A percentile compares a stretch with the other conserved stretches of the same genome.
Evolutionary conservation across 768 basidiomycete species (phyloP).

Genomic region (Ramaria sp.): DNA sequence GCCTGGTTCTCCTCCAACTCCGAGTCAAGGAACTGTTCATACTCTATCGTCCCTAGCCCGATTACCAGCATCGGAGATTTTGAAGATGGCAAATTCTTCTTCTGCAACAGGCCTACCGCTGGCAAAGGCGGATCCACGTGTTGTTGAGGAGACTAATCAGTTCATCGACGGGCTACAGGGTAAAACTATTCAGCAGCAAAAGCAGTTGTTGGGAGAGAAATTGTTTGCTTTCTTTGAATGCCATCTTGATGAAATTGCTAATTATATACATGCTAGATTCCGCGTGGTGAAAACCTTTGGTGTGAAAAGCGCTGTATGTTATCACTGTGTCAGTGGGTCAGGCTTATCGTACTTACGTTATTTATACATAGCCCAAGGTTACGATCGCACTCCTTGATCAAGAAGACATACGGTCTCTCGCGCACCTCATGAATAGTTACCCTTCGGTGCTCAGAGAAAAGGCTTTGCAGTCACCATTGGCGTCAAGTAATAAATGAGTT

Average conservation of each 20-base stretch:
- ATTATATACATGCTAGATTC: conserved; percentile 27
- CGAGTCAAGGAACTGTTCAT: conserved; percentile 23
- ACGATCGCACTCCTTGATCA: conserved; percentile 76
- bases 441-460: conserved; percentile 77
- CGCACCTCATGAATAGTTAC: conserved; percentile 83
- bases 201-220: conserved; percentile 75
- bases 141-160: conserved; percentile 57
- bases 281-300: conserved; percentile 63
- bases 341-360: conserved; percentile 1
- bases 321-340: conserved; percentile 1
- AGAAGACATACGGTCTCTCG: conserved; percentile 75
- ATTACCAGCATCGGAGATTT: conserved; percentile 65
- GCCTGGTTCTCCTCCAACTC: conserved; percentile 37
- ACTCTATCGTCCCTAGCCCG: conserved; percentile 63
- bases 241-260: background rate
- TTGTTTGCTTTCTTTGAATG: conserved; percentile 31
- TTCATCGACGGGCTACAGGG: conserved; percentile 56
- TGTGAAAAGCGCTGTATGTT: conserved; percentile 65
- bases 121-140: conserved; percentile 59
- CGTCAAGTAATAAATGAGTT: background rate
- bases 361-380: conserved; percentile 52
- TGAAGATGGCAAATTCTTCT: conserved; percentile 47
- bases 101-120: conserved; percentile 42
- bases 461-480: conserved; percentile 13
- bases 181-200: conserved; percentile 48